phyloP scores from a whole-genome alignment of 371 early-diverging fungal species.

The Apophysomyces elegans region DNA sequence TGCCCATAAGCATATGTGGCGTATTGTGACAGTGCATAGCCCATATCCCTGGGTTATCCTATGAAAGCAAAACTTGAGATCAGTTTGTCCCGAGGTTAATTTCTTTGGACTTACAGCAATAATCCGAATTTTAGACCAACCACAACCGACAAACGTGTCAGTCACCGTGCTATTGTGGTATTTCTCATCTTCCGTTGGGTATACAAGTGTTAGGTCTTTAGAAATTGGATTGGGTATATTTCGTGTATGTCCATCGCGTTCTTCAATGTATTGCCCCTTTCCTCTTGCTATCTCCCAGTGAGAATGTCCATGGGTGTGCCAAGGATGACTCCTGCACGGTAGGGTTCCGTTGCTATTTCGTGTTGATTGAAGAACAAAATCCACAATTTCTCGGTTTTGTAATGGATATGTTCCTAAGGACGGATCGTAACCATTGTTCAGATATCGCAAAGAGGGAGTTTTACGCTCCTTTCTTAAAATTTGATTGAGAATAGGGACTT shows the following conservation, averaged over 20 bases:
- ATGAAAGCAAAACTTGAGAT: not conserved
- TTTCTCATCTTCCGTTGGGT: slow-evolving; percentile 29
- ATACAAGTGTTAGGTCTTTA: slow-evolving; percentile 40
- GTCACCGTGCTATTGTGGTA: slow-evolving; percentile 4
- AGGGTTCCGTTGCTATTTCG: slow-evolving; percentile 20
- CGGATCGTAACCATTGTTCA: slow-evolving; percentile 31
- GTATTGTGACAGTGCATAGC: slow-evolving; percentile 40
- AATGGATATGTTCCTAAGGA: slow-evolving; percentile 35
- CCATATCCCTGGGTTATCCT: slow-evolving; percentile 41
- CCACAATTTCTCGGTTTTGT: slow-evolving; percentile 34
- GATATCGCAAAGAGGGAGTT: not conserved
- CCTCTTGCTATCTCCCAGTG: slow-evolving; percentile 46
- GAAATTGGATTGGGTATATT: slow-evolving; percentile 23
- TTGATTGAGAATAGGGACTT: slow-evolving; percentile 13
- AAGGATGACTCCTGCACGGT: slow-evolving; percentile 44
- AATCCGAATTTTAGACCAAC: slow-evolving; percentile 47
- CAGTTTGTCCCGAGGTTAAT: not conserved
- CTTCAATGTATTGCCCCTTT: slow-evolving; percentile 39
- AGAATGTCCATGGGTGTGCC: slow-evolving; percentile 51
- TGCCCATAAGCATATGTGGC: slow-evolving; percentile 38
- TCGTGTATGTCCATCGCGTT: slow-evolving; percentile 28
- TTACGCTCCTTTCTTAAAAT: slow-evolving; percentile 16
- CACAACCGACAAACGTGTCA: slow-evolving; percentile 29
- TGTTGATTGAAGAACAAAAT: slow-evolving; percentile 41
- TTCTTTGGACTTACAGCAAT: slow-evolving; percentile 33